Conservation (phyloP, 768 basidiomycete species). For the Trametes meyenii region DNA sequence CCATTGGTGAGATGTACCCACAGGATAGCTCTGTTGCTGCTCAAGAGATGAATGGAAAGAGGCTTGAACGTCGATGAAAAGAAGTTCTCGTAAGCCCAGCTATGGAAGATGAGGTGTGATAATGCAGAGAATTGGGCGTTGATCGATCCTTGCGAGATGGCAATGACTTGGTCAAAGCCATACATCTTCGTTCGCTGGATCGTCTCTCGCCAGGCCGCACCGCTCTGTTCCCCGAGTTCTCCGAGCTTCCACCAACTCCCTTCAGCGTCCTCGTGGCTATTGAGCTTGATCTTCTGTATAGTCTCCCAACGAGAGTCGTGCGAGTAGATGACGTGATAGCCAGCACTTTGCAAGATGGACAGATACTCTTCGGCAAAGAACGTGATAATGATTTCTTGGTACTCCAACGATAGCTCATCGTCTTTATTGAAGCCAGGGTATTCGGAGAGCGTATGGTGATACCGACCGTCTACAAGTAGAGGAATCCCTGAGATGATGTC, state of each 20-base stretch:
- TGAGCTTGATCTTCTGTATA: constrained; percentile 2
- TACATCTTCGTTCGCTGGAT: constrained; percentile 26
- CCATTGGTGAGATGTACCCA: constrained; percentile 30
- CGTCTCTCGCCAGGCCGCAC: constrained; percentile 19
- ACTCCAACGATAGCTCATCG: constrained; percentile 24
- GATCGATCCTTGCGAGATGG: constrained; percentile 33
- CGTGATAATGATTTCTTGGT: constrained; percentile 22
- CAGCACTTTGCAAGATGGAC: constrained; percentile 29
- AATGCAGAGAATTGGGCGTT: constrained; percentile 28
- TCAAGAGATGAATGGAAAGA: constrained; percentile 28
- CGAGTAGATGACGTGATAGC: constrained; percentile 30
- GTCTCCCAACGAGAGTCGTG: constrained; percentile 22
- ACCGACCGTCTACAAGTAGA: not conserved
- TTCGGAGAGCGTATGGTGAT: constrained; percentile 9
- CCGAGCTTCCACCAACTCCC: constrained; percentile 20
- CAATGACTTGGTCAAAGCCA: constrained; percentile 33
- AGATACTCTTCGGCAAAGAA: constrained; percentile 34
- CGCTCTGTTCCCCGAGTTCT: not conserved
- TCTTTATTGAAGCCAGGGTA: constrained; percentile 21
- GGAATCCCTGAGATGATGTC: too few relatives aligned
- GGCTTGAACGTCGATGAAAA: constrained; percentile 31
- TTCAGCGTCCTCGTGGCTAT: constrained; percentile 5
- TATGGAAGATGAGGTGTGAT: constrained; percentile 19
- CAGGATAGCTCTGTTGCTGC: constrained; percentile 29
- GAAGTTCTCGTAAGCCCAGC: constrained; percentile 23